These are phyloP conservation scores for Lachnellula occidentalis DNA, from an alignment of 2,329 filamentous ascomycete species.

Conservation along the genomic window DNA sequence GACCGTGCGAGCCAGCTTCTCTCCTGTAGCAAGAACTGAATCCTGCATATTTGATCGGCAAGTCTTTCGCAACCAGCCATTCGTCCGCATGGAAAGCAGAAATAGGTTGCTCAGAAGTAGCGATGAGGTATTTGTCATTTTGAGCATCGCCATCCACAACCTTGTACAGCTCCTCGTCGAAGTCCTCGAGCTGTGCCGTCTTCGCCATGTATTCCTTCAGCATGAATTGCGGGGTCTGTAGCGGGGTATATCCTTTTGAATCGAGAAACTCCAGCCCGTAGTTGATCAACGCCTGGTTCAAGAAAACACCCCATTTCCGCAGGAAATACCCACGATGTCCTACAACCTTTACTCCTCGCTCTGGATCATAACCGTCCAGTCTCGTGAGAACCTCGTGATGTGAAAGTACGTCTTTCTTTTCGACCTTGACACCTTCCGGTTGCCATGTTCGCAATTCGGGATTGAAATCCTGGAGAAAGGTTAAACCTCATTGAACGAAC, in stretches of 20 bases:
- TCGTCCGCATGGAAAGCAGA: constrained; percentile 90
- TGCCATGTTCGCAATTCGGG: constrained; percentile 70
- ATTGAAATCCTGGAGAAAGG: constrained; percentile 64
- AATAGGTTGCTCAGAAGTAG: constrained; percentile 91
- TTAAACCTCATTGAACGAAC: background rate
- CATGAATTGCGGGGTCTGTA: constrained; percentile 92
- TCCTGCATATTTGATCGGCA: constrained; percentile 87
- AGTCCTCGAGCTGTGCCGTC: constrained; percentile 93
- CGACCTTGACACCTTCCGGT: constrained; percentile 66
- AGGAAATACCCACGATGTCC: constrained; percentile 94
- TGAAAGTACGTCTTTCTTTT: constrained; percentile 75
- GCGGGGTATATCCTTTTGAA: constrained; percentile 72
- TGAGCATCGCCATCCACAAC: constrained; percentile 82
- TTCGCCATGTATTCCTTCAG: constrained; percentile 94
- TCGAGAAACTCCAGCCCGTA: constrained; percentile 89
- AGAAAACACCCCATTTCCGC: constrained; percentile 80
- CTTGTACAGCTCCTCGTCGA: constrained; percentile 98
- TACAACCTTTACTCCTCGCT: constrained; percentile 88
- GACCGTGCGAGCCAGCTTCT: constrained; percentile 86
- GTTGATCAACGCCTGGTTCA: constrained; percentile 91
- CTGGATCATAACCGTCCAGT: constrained; percentile 86
- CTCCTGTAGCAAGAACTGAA: constrained; percentile 95
- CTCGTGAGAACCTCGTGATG: constrained; percentile 91
- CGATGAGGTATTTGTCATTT: constrained; percentile 75
- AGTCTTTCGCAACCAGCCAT: constrained; percentile 78